Base-by-base conservation (phyloP, 129 eudicot species). In the Lonicera japonica region DNA sequence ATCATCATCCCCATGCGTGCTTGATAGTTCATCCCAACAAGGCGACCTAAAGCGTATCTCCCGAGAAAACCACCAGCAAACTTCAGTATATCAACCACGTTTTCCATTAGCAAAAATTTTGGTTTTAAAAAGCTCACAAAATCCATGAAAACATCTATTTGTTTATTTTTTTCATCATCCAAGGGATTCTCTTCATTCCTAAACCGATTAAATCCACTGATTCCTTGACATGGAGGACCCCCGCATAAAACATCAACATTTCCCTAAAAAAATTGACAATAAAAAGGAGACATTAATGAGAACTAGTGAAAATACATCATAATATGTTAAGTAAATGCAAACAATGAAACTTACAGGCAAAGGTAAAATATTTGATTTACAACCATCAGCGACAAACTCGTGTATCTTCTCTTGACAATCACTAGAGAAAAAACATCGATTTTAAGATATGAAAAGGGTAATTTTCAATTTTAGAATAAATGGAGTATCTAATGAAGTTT, bases 191-290 rank as follows among this genome's bases (percentile, higher is more conserved):
- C 76, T 23, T 29, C 56, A 21, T 87, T 80, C 39, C 98, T 58
- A 41, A 87, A 88, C 0, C 96, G 83, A 48, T 87, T 92, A 20
- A 87, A 92, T 11, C 98, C 98, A 54, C 98, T 92, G 18, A 92
- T 82, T 8, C 98, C 98, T 58, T 92, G 98, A 59, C 98, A 92
- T 3, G 98, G 98, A 7, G 98, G 98, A 0, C 98, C 98, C 3
- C 98, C 98, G 63, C 96, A 87, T 5, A 92, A 61, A 3, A 88
- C 85, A 77, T 85, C 98, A 54, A 77, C 91, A 60, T 73, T 63
- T 3, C 95, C 96, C 98, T 92, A 39, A 21, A 54, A 40, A 15
- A 25, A 63, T 43, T 50, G 21, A 50, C 12, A 6, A 64, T 40
- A 22, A 70, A 50, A 8, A 47, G 11, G 36, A 0, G 22, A 53